phyloP scores from a whole-genome alignment of 2,329 filamentous ascomycete species.

The Colletotrichum acutatum region DNA sequence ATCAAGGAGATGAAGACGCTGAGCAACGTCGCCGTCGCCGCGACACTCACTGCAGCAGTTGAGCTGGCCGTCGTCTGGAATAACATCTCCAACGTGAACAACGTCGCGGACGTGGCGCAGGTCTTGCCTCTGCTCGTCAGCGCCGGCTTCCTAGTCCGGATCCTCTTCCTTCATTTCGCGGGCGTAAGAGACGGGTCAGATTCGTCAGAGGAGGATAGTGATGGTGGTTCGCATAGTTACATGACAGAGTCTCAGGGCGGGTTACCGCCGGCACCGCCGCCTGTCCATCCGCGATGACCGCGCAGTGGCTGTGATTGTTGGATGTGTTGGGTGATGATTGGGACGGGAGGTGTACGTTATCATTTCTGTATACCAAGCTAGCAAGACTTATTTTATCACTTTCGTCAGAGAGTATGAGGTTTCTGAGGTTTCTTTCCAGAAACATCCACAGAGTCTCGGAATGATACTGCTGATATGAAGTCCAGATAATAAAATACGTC shows the following conservation, averaged over 20 bases:
- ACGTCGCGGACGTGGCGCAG: slow-evolving; percentile 44
- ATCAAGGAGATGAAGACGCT: slow-evolving; percentile 43
- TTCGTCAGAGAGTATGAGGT: no score
- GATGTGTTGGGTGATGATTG: no score
- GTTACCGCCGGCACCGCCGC: slow-evolving; percentile 19
- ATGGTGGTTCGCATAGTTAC: slow-evolving; percentile 13
- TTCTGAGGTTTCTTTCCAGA: no score
- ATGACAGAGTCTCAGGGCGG: slow-evolving; percentile 23
- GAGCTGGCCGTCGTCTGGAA: slow-evolving; percentile 50
- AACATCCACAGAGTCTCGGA: not conserved
- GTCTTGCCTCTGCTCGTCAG: slow-evolving; percentile 46
- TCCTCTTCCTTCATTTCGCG: slow-evolving; percentile 39
- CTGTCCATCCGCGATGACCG: slow-evolving; percentile 6
- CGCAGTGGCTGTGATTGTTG: not conserved
- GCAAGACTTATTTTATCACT: not conserved
- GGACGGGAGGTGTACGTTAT: not conserved
- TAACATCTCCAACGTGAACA: slow-evolving; percentile 38
- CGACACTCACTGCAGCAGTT: slow-evolving; percentile 40
- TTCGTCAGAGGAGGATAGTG: slow-evolving; percentile 26
- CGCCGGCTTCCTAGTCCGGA: slow-evolving; percentile 42
- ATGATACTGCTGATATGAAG: no score
- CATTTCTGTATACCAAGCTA: not conserved
- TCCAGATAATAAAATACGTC: no score
- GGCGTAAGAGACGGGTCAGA: slow-evolving; percentile 21
- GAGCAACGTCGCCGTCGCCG: slow-evolving; percentile 40